A percentile compares a stretch with the other conserved stretches of the same genome.
Conservation (phyloP, 176 grass and related monocot species). For the Aegilops umbellulata region DNA sequence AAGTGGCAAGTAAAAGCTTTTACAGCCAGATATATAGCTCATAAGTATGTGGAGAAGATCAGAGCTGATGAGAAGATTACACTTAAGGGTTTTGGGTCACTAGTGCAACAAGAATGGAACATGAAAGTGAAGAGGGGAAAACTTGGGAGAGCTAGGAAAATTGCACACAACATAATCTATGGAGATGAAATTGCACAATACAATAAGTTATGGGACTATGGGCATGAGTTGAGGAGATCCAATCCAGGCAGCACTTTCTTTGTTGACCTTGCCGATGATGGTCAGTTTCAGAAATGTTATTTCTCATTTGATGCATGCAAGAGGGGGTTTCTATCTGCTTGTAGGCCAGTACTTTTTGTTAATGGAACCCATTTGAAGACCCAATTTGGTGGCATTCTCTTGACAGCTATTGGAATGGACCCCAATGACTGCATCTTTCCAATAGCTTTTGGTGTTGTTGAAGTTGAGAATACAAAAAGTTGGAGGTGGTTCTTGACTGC, state of each 20-base stretch:
- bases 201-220: background rate
- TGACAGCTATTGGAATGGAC: background rate
- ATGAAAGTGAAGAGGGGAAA: background rate
- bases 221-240: background rate
- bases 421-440: background rate
- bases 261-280: background rate
- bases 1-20: background rate
- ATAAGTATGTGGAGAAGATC: background rate
- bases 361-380: no score
- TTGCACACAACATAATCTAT: background rate
- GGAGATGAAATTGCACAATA: background rate
- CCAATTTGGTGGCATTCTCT: background rate
- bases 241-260: background rate
- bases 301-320: background rate
- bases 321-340: background rate
- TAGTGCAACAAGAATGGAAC: background rate
- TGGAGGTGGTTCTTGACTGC: no score
- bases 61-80: background rate
- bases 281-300: background rate
- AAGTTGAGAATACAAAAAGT: no score
- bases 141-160: background rate
- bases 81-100: background rate
- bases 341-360: no score
- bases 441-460: no score
- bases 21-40: background rate